Evolutionary conservation across 306 rosid genomes (phyloP).

Genomic region (Astragalus glycyphyllos): DNA sequence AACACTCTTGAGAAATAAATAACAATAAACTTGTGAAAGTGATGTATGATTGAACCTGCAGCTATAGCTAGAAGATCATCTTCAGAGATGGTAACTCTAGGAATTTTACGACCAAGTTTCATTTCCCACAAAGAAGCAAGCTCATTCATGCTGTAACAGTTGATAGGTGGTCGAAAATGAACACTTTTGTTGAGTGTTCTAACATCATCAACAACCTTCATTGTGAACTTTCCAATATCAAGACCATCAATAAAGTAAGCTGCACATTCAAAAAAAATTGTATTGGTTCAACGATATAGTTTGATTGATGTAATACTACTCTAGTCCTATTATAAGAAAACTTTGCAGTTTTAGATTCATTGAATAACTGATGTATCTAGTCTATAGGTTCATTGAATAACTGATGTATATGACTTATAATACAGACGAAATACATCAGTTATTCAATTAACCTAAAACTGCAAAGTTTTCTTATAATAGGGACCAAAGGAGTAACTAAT

Average conservation of each 20-base stretch:
- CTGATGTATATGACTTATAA: too few species aligned
- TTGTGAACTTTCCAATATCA: constrained; percentile 74
- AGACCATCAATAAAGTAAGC: constrained; percentile 70
- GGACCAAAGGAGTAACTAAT: too few species aligned
- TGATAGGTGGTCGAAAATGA: constrained; percentile 71
- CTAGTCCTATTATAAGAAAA: too few species aligned
- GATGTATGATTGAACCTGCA: constrained; percentile 52
- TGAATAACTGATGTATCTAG: too few species aligned
- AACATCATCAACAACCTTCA: constrained; percentile 54
- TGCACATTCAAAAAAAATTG: constrained; percentile 31
- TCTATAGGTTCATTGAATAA: too few species aligned
- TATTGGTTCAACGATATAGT: too few species aligned
- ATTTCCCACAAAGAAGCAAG: constrained; percentile 75
- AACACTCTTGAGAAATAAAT: neutral
- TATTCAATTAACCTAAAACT: too few species aligned
- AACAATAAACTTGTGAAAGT: neutral
- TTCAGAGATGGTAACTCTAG: constrained; percentile 64
- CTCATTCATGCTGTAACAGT: constrained; percentile 61
- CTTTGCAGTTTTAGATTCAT: too few species aligned
- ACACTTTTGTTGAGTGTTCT: constrained; percentile 59
- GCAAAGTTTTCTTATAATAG: too few species aligned
- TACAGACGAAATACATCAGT: too few species aligned
- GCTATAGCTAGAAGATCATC: constrained; percentile 59
- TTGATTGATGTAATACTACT: neutral
- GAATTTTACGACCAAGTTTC: constrained; percentile 61